Evolutionary conservation across 148 eudicot species (phyloP), one percentile per base, ranked within the genome.

Genomic region (Simmondsia chinensis): DNA sequence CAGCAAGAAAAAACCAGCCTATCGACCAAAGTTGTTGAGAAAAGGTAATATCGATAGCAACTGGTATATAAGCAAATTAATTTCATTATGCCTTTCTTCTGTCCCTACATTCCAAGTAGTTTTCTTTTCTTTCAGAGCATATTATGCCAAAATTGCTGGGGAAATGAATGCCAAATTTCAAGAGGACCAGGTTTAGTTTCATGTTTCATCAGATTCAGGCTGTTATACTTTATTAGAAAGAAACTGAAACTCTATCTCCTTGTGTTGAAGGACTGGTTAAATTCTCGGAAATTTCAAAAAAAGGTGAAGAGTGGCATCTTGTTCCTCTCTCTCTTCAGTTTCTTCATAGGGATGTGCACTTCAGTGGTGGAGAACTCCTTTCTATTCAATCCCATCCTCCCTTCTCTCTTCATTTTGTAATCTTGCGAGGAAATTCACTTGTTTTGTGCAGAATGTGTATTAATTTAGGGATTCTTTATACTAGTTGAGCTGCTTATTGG

Each of bases 1-100:
- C 91, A 64, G 53, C 91, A 81, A 59, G 93, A 89, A 66, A 63
- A 56, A 52, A 53, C 34, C 52, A 73, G 65, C 51, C 40, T 69
- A 33, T 61, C 83, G 13, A 56, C 77, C 34, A 80, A 71, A 60
- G 56, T 75, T 29, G 59, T 36, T 49, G 82, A 78, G 67, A 79
- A 64, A 65, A 71, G 91, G 97, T 84, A 68, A 45, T 52, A 9
- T 25, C 27, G 30, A 13, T 9, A 21, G 60, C 3, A 30, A 4
- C 3, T n/a, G 7, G 39, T 39, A 0, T 16, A 19, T 19, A 45
- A 22, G 15, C 35, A 9, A 29, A 33, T 9, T 6, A 21, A 27
- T 25, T 22, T n/a, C 9, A 5, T 20, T 0, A 8, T n/a, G 9
- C 33, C 52, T n/a, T n/a, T n/a, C n/a, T n/a, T n/a, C n/a, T n/a